phyloP scores from a whole-genome alignment of 179 eudicot species.

The Silene noctiflora region DNA sequence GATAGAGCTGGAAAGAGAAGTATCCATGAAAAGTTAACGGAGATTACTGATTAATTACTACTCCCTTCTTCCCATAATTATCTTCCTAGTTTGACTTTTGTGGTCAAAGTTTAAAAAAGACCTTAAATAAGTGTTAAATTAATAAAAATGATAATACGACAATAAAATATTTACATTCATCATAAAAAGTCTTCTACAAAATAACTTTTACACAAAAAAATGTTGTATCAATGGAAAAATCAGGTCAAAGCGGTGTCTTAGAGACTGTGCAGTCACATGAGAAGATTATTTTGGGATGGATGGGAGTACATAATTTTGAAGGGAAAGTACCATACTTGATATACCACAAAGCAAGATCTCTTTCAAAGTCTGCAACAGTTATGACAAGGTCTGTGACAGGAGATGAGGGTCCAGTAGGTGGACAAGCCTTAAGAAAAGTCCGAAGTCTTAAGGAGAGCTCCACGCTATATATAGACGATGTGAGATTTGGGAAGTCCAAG shows the following conservation, averaged over 20 bases:
- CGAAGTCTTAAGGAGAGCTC: constrained; percentile 64
- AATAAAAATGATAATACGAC: too few species aligned
- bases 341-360: constrained; percentile 78
- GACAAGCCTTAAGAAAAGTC: constrained; percentile 65
- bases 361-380: constrained; percentile 78
- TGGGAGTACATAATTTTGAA: background rate
- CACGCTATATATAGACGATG: constrained; percentile 70
- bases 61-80: background rate
- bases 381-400: constrained; percentile 68
- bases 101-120: too few species aligned
- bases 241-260: too few species aligned
- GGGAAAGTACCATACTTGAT: constrained; percentile 48
- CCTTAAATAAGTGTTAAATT: too few species aligned
- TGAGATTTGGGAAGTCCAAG: constrained; percentile 86
- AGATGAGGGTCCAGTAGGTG: constrained; percentile 65
- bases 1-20: constrained; percentile 37
- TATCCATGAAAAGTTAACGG: background rate
- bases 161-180: too few species aligned
- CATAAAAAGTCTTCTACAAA: too few species aligned
- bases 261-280: too few species aligned
- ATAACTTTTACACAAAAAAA: too few species aligned
- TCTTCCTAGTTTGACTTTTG: too few species aligned
- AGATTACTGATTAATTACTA: background rate
- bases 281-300: too few species aligned
- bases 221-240: too few species aligned